phyloP scores from a whole-genome alignment of 2,329 filamentous ascomycete species.

The Beauveria caledonica region DNA sequence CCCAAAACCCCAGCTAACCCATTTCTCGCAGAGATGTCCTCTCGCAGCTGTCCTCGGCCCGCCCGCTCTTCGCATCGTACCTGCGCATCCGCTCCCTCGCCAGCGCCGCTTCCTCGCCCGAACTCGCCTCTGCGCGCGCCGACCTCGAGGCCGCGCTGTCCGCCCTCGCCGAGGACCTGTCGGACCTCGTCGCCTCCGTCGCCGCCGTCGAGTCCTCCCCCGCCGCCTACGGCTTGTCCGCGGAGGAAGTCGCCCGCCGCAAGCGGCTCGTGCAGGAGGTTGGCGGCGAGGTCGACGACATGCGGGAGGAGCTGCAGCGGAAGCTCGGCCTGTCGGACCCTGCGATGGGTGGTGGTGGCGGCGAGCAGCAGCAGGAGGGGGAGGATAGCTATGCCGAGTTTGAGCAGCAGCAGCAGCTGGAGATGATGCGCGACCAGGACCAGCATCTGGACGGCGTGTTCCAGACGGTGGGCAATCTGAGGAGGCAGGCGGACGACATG shows the following conservation, averaged over 20 bases:
- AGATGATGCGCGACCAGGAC: constrained; percentile 94
- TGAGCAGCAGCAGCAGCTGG: constrained; percentile 82
- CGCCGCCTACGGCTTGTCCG: constrained; percentile 75
- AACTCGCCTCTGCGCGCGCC: constrained; percentile 69
- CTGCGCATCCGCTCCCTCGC: constrained; percentile 87
- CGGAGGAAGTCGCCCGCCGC: constrained; percentile 72
- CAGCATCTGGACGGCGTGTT: constrained; percentile 88
- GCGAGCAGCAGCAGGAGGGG: constrained; percentile 12
- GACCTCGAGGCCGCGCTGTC: constrained; percentile 60
- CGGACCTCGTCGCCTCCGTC: constrained; percentile 81
- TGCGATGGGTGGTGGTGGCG: constrained; percentile 34
- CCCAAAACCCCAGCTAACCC: constrained; percentile 1
- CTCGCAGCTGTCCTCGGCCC: constrained; percentile 67
- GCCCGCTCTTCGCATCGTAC: constrained; percentile 88
- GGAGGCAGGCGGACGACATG: constrained; percentile 91
- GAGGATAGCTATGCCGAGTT: constrained; percentile 60
- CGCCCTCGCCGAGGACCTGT: constrained; percentile 71
- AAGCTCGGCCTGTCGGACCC: constrained; percentile 48
- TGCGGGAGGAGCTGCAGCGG: constrained; percentile 72
- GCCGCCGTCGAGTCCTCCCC: constrained; percentile 82
- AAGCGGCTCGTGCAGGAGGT: constrained; percentile 80
- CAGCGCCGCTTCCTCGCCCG: constrained; percentile 63
- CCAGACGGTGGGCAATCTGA: constrained; percentile 81
- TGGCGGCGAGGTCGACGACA: constrained; percentile 79
- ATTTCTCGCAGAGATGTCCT: constrained; percentile 67